Percentiles rank a stretch among this genome's conserved stretches.
Evolutionary conservation across 352 stramenopile species (phyloP).

Genomic region (Phytophthora pluvialis): DNA sequence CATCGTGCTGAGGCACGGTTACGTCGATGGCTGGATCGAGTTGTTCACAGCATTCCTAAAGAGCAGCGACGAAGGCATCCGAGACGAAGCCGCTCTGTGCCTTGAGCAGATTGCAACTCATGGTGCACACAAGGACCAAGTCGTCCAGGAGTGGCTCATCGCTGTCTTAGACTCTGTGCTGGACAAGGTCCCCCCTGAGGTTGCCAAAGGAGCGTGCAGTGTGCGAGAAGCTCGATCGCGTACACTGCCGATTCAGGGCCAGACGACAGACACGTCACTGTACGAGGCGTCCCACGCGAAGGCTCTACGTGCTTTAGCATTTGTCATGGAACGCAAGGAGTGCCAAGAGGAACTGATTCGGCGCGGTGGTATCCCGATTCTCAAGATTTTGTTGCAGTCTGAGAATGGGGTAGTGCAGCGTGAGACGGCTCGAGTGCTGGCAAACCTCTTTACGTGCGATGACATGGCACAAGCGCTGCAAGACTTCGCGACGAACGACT

Average conservation of each 20-base stretch:
- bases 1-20: conserved; percentile 47
- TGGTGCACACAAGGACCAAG: conserved; percentile 59
- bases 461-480: conserved; percentile 45
- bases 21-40: conserved; percentile 82
- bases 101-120: conserved; percentile 58
- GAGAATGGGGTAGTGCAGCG: conserved; percentile 55
- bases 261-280: conserved; percentile 26
- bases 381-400: conserved; percentile 57
- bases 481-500: conserved; percentile 46
- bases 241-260: conserved; percentile 57
- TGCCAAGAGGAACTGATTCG: conserved; percentile 64
- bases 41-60: conserved; percentile 73
- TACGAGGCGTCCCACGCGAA: conserved; percentile 65
- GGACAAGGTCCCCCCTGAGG: conserved; percentile 53
- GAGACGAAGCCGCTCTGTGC: conserved; percentile 59
- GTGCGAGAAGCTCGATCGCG: conserved; percentile 67
- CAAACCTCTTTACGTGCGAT: conserved; percentile 71
- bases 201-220: conserved; percentile 54
- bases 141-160: conserved; percentile 79
- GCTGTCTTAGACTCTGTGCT: conserved; percentile 72
- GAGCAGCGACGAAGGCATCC: conserved; percentile 53
- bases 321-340: conserved; percentile 57
- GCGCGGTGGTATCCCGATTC: conserved; percentile 58
- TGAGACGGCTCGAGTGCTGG: conserved; percentile 66
- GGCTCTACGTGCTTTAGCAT: conserved; percentile 63